Percentiles rank a stretch among this genome's conserved stretches.
Evolutionary conservation across 2,329 filamentous ascomycete genomes (phyloP).

Genomic region (Pseudogymnoascus sp.): DNA sequence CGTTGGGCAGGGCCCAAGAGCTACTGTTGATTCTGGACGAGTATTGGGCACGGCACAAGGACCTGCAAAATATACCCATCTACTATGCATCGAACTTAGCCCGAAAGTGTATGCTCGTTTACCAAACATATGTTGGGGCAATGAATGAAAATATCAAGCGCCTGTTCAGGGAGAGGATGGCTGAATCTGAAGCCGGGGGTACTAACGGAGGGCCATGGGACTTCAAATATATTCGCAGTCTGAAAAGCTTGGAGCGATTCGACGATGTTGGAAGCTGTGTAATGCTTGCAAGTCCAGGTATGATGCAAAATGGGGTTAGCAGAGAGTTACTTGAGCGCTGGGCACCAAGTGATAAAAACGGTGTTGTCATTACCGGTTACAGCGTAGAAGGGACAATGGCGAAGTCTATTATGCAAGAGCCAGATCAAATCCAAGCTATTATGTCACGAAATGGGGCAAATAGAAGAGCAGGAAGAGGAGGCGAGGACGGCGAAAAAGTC

Average conservation of each 20-base stretch:
- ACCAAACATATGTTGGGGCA: slow-evolving; percentile 93
- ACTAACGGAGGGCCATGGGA: slow-evolving; percentile 89
- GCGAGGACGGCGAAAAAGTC: slow-evolving; percentile 69
- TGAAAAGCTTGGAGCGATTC: slow-evolving; percentile 90
- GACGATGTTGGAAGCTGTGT: slow-evolving; percentile 94
- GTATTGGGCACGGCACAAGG: slow-evolving; percentile 85
- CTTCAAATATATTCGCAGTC: slow-evolving; percentile 84
- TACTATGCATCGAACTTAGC: slow-evolving; percentile 97
- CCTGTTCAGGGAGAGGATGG: slow-evolving; percentile 87
- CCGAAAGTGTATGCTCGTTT: slow-evolving; percentile 95
- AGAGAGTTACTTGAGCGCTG: slow-evolving; percentile 87
- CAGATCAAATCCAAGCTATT: slow-evolving; percentile 87
- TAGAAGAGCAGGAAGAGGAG: slow-evolving; percentile 48
- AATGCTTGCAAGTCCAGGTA: slow-evolving; percentile 95
- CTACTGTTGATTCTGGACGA: slow-evolving; percentile 90
- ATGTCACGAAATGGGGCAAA: slow-evolving; percentile 68
- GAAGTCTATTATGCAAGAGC: slow-evolving; percentile 88
- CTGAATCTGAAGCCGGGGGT: slow-evolving; percentile 69
- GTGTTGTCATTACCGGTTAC: slow-evolving; percentile 97
- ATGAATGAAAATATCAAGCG: slow-evolving; percentile 99
- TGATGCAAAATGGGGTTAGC: slow-evolving; percentile 95
- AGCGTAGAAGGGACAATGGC: slow-evolving; percentile 98
- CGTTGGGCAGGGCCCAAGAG: slow-evolving; percentile 87
- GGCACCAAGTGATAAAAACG: slow-evolving; percentile 94
- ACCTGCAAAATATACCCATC: slow-evolving; percentile 85